phyloP scores from a whole-genome alignment of 768 basidiomycete genomes.

The Calocybe cyanea region DNA sequence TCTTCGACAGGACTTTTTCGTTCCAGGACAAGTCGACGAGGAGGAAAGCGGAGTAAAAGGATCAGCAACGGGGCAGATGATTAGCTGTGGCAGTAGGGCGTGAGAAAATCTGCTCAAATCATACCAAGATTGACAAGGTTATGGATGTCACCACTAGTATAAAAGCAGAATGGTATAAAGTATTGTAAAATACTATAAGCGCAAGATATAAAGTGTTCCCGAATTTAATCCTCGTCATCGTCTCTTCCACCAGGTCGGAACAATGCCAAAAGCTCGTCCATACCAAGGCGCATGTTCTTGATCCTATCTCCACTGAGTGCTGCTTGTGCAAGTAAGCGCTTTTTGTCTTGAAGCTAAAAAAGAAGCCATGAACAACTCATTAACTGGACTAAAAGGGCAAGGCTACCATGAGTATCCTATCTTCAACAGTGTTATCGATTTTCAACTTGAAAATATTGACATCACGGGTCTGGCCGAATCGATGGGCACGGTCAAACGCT shows the following conservation, averaged over 20 bases:
- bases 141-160: no score
- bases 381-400: background rate
- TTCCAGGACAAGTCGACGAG: background rate
- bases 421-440: slow-evolving; percentile 82
- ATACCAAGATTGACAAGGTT: no score
- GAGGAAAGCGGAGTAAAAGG: slow-evolving; percentile 7
- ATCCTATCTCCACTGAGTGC: slow-evolving; percentile 87
- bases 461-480: slow-evolving; percentile 81
- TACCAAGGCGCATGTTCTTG: slow-evolving; percentile 77
- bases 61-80: no score
- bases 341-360: slow-evolving; percentile 81
- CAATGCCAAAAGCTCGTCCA: slow-evolving; percentile 82
- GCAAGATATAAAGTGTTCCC: no score
- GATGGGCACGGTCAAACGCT: slow-evolving; percentile 90
- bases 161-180: no score
- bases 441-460: slow-evolving; percentile 90
- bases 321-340: slow-evolving; percentile 78
- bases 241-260: slow-evolving; percentile 59
- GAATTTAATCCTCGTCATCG: slow-evolving; percentile 58
- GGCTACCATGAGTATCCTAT: slow-evolving; percentile 71
- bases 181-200: no score
- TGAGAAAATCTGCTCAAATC: slow-evolving; percentile 17
- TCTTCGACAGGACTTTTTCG: slow-evolving; percentile 7
- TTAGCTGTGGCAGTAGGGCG: slow-evolving; percentile 12
- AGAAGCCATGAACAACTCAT: background rate